A percentile compares a stretch with the other conserved stretches of the same genome.
These are phyloP conservation scores for Catunica adiposa DNA, from an alignment of 2,329 filamentous ascomycete genomes.

Conservation along the genomic window DNA sequence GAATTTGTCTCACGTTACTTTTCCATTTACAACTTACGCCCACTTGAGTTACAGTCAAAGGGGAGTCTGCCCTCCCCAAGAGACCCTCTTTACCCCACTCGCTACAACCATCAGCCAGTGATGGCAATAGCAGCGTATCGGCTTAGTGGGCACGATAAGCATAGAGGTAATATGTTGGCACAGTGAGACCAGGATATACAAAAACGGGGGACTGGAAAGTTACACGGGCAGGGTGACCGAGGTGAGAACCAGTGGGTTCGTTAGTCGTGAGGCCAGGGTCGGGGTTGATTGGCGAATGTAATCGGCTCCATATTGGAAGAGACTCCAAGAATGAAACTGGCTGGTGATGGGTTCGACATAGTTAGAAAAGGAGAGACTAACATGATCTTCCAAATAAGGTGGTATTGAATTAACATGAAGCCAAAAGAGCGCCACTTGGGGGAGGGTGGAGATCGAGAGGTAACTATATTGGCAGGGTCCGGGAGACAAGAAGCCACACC, in stretches of 20 bases:
- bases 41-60: no score
- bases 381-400: background rate
- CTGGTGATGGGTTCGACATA: background rate
- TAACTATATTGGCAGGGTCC: background rate
- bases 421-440: background rate
- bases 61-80: no score
- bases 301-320: background rate
- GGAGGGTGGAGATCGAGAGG: background rate
- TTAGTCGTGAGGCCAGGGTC: background rate
- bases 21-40: no score
- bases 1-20: no score
- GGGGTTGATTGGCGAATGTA: background rate
- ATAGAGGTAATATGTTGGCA: background rate
- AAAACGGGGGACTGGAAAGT: background rate
- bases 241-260: background rate
- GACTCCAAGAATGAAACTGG: background rate
- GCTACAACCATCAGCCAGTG: background rate
- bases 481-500: background rate
- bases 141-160: background rate
- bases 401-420: no score
- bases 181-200: no score
- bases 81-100: no score
- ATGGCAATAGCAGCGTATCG: no score
- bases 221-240: background rate
- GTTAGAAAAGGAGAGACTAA: no score